Percentiles rank a stretch among this genome's conserved stretches.
Conservation (phyloP, 1,284 basidiomycete species). For the Puccinia brachypodii region DNA sequence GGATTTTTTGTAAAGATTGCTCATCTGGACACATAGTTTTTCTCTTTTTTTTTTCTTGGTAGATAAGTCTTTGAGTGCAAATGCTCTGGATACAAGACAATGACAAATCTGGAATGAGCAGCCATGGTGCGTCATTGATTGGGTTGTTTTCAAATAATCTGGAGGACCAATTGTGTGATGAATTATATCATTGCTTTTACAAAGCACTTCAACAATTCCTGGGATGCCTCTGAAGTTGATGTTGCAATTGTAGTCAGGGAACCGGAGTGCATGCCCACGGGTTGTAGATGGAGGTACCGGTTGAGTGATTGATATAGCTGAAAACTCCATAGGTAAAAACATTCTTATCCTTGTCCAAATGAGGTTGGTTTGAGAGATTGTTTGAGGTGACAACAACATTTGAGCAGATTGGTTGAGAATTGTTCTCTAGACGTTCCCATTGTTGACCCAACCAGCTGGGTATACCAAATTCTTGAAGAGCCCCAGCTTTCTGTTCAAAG, state of each 20-base stretch:
- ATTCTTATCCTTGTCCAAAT: background rate
- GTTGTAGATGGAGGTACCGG: background rate
- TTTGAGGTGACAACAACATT: slow-evolving; percentile 4
- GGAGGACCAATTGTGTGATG: background rate
- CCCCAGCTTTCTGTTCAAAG: background rate
- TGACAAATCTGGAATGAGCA: background rate
- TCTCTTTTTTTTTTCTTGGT: background rate
- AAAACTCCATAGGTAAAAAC: background rate
- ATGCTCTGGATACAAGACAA: background rate
- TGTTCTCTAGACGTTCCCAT: background rate
- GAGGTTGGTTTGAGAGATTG: background rate
- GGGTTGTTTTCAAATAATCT: background rate
- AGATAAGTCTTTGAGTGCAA: background rate
- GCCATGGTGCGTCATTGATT: background rate
- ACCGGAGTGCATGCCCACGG: background rate
- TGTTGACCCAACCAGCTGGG: background rate
- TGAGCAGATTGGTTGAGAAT: background rate
- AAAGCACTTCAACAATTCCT: background rate
- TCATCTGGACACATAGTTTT: background rate
- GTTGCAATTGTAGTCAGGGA: background rate
- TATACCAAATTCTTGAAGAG: background rate
- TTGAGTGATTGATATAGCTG: background rate
- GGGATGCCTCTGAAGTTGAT: background rate
- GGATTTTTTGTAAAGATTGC: too few species aligned
- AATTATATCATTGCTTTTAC: background rate